Evolutionary conservation across 371 early-diverging fungal species (phyloP).

Genomic region (Chytridiales sp.): DNA sequence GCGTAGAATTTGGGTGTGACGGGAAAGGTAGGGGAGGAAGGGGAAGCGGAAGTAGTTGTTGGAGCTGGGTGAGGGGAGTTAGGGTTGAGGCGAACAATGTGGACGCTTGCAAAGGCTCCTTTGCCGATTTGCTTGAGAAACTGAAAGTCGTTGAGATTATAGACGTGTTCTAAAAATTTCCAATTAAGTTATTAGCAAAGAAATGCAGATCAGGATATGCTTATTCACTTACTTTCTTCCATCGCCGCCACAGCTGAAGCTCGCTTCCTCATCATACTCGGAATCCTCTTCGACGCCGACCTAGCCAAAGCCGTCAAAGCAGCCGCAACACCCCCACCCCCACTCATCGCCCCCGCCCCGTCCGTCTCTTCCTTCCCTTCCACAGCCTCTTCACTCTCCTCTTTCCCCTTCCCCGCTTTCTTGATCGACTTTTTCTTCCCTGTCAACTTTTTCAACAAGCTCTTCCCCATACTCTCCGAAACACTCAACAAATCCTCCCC

Average conservation of each 20-base stretch:
- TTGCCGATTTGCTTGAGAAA: conserved; percentile 42
- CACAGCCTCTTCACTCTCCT: conserved; percentile 1
- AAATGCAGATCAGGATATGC: neutral
- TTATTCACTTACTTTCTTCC: conserved; percentile 8
- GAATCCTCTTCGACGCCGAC: neutral
- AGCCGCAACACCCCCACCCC: neutral
- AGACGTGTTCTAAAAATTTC: conserved; percentile 4
- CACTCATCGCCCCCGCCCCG: neutral
- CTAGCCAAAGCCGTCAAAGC: neutral
- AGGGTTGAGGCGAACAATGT: conserved; percentile 19
- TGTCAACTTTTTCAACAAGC: no score
- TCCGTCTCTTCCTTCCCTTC: conserved; percentile 4
- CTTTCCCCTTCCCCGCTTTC: no score
- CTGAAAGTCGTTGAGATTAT: conserved; percentile 42
- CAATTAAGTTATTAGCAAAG: neutral
- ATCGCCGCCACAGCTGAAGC: neutral
- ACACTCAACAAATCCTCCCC: no score
- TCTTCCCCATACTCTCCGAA: no score
- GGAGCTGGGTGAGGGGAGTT: neutral
- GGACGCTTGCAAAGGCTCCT: conserved; percentile 38
- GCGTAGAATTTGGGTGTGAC: conserved; percentile 49
- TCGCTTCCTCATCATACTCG: neutral
- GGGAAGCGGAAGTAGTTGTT: neutral
- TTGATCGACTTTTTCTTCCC: no score
- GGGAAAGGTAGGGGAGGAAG: neutral